Evolutionary conservation across 2,329 filamentous ascomycete species (phyloP).

Genomic region (Cryphonectria naterciae): DNA sequence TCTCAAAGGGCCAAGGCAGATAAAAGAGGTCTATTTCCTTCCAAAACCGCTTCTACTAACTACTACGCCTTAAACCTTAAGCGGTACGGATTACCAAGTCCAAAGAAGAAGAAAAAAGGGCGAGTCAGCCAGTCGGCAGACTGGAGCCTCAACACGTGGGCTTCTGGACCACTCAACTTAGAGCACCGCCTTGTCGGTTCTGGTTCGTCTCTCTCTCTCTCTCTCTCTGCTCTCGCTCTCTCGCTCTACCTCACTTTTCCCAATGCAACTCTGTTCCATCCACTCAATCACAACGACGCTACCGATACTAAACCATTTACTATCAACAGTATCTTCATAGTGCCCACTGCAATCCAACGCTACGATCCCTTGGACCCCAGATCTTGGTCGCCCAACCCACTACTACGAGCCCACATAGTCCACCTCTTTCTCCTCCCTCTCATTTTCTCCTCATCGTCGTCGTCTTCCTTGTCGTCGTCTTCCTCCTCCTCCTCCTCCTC

Average conservation of each 20-base stretch:
- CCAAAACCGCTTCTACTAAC: background rate
- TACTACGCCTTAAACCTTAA: background rate
- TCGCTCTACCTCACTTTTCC: background rate
- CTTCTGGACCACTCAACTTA: constrained; percentile 19
- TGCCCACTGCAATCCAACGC: background rate
- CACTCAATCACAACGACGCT: background rate
- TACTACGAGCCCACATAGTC: background rate
- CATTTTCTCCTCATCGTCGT: background rate
- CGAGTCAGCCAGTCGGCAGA: constrained; percentile 16
- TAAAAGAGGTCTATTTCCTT: background rate
- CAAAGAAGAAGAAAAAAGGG: background rate
- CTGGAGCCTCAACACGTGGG: constrained; percentile 27
- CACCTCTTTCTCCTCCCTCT: background rate
- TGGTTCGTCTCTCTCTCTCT: background rate
- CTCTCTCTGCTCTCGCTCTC: background rate
- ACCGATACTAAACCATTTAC: background rate
- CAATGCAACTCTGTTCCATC: background rate
- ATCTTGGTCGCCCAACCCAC: background rate
- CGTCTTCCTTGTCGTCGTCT: no score
- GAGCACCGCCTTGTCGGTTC: background rate
- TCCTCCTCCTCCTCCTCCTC: background rate
- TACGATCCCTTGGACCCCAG: background rate
- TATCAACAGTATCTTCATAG: background rate
- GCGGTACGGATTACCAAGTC: background rate
- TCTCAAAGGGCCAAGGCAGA: background rate